Evolutionary conservation across 176 grass and related monocot genomes (phyloP).

Genomic region (bread wheat (Triticum aestivum)): IWGSC_CS_RefSeq_v2.1 NC_057813.1:612453865-612454364

Average conservation of each 20-base stretch:
- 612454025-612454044: not conserved
- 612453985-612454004: no score
- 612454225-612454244: not conserved
- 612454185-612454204: not conserved
- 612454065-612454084: slow-evolving; percentile 80
- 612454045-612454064: slow-evolving; percentile 51
- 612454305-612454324: slow-evolving; percentile 32
- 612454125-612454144: slow-evolving; percentile 71
- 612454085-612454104: slow-evolving; percentile 76
- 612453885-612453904: no score
- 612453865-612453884: no score
- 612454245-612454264: not conserved
- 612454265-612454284: slow-evolving; percentile 49
- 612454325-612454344: slow-evolving; percentile 75
- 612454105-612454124: slow-evolving; percentile 66
- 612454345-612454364: slow-evolving; percentile 79
- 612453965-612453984: no score
- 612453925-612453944: no score
- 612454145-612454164: slow-evolving; percentile 45
- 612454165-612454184: no score
- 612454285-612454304: slow-evolving; percentile 33
- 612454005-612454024: slow-evolving; percentile 21
- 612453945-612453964: no score
- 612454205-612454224: not conserved
- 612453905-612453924: no score